Conservation (phyloP, 768 basidiomycete genomes). For the Lanmaoa pseudosensibilis region DNA sequence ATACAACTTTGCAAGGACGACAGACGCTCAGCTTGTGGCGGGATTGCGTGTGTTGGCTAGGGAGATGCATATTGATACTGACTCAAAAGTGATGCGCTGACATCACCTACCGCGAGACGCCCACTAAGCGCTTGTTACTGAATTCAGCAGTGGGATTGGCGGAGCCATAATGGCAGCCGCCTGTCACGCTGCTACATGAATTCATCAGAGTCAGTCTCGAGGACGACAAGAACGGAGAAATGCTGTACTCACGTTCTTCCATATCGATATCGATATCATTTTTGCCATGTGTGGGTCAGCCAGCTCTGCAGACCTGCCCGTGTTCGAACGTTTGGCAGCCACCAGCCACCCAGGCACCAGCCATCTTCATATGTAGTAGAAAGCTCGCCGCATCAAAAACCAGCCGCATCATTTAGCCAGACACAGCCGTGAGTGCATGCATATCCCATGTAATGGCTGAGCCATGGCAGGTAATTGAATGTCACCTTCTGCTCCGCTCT, state of each 20-base stretch:
- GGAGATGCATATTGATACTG: background rate
- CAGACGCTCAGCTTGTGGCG: background rate
- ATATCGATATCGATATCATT: background rate
- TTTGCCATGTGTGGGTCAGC: conserved; percentile 3
- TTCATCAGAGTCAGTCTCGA: background rate
- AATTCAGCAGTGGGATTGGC: background rate
- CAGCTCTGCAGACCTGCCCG: background rate
- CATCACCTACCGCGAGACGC: background rate
- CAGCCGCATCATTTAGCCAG: conserved; percentile 18
- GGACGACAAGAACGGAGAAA: background rate
- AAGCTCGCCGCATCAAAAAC: conserved; percentile 9
- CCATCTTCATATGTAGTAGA: conserved; percentile 6
- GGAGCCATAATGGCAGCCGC: background rate
- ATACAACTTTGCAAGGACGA: background rate
- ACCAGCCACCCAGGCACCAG: conserved; percentile 22
- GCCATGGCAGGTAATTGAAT: conserved; percentile 1
- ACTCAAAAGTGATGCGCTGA: background rate
- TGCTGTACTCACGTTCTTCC: conserved; percentile 8
- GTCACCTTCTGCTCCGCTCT: conserved; percentile 23
- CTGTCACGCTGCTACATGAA: background rate
- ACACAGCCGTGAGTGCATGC: conserved; percentile 15
- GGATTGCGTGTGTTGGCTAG: background rate
- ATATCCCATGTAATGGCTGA: background rate
- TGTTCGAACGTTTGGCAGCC: conserved; percentile 1
- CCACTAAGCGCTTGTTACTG: background rate